Percentiles rank a stretch among this genome's conserved stretches.
Conservation (phyloP, 768 basidiomycete species). For the Boletus vinaceobasis region DNA sequence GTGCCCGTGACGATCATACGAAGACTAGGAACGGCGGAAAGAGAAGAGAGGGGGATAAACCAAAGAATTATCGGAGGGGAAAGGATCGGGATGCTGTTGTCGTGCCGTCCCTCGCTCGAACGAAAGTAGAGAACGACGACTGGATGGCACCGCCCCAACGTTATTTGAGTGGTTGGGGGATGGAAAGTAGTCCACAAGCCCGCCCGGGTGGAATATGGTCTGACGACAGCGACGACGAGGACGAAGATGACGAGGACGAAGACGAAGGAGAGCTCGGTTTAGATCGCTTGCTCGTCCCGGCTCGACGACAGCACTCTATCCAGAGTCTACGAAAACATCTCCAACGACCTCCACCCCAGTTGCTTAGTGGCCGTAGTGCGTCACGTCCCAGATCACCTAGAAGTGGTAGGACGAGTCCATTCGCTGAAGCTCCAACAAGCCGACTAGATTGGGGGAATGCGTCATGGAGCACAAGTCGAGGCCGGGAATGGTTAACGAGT, state of each 20-base stretch:
- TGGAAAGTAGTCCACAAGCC: conserved; percentile 15
- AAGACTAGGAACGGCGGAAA: conserved; percentile 19
- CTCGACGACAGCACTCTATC: conserved; percentile 73
- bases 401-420: conserved; percentile 18
- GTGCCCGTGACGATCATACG: conserved; percentile 18
- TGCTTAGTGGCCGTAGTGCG: conserved; percentile 12
- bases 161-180: conserved; percentile 34
- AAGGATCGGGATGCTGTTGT: conserved; percentile 34
- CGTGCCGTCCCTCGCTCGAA: conserved; percentile 62
- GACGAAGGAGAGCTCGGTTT: conserved; percentile 62
- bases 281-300: conserved; percentile 62
- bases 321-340: conserved; percentile 67
- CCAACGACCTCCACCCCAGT: conserved; percentile 20
- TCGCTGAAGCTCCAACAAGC: conserved; percentile 2
- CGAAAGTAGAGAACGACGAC: conserved; percentile 55
- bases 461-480: conserved; percentile 20
- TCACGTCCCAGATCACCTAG: conserved; percentile 12
- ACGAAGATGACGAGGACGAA: conserved; percentile 39
- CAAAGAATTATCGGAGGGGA: conserved; percentile 23
- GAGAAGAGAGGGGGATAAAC: conserved; percentile 19
- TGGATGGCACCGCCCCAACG: conserved; percentile 40
- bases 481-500: conserved; percentile 26
- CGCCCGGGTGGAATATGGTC: conserved; percentile 14
- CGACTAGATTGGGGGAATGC: conserved; percentile 17
- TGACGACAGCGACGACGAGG: conserved; percentile 31